A percentile compares a stretch with the other conserved stretches of the same genome.
Evolutionary conservation across 1,284 basidiomycete species (phyloP).

Genomic region (Ceratobasidium sp.): DNA sequence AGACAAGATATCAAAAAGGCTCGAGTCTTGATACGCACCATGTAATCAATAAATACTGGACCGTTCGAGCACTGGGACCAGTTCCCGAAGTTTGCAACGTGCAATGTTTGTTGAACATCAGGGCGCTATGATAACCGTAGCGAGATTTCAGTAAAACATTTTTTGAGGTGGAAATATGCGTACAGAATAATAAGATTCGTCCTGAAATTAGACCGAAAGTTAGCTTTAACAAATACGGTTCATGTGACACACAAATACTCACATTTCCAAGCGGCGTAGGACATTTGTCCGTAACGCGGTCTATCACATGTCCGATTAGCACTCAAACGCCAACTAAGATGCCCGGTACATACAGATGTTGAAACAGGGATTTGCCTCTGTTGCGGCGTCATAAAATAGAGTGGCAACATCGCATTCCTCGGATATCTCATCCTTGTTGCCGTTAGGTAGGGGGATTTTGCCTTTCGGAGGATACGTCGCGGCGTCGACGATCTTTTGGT

Average conservation of each 20-base stretch:
- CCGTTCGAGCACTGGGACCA: slow-evolving; percentile 48
- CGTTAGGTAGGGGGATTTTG: slow-evolving; percentile 44
- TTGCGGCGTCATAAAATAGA: slow-evolving; percentile 34
- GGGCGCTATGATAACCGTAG: slow-evolving; percentile 45
- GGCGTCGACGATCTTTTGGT: slow-evolving; percentile 48
- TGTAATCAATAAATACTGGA: slow-evolving; percentile 45
- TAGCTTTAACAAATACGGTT: slow-evolving; percentile 45
- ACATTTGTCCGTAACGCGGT: slow-evolving; percentile 45
- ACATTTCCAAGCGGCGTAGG: slow-evolving; percentile 39
- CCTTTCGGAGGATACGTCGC: slow-evolving; percentile 49
- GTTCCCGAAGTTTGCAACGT: slow-evolving; percentile 48
- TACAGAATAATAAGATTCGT: slow-evolving; percentile 3
- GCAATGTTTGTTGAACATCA: slow-evolving; percentile 51
- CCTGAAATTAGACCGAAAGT: not conserved
- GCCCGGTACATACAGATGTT: slow-evolving; percentile 43
- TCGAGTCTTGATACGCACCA: not conserved
- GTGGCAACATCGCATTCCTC: slow-evolving; percentile 46
- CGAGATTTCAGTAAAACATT: slow-evolving; percentile 20
- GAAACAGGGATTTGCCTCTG: slow-evolving; percentile 48
- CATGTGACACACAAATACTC: slow-evolving; percentile 35
- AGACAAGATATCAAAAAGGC: not conserved
- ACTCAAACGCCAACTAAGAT: not conserved
- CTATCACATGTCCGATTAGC: slow-evolving; percentile 1
- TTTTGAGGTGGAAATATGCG: not conserved
- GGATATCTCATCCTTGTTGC: slow-evolving; percentile 39